Conservation (phyloP, 495 filamentous ascomycete genomes). For the Podospora conica region DNA sequence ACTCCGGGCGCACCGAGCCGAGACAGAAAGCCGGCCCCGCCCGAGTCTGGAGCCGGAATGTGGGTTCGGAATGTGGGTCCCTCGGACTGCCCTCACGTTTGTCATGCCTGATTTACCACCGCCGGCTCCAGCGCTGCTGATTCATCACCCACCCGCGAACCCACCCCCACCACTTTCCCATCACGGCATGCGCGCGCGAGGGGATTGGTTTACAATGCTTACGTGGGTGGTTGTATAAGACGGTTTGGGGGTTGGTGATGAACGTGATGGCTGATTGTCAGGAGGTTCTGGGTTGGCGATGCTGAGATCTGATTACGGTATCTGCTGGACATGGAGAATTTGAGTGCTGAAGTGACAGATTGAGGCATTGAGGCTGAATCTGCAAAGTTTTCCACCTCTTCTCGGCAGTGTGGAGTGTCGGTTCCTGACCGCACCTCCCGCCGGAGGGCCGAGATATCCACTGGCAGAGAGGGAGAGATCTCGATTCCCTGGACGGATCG, state of each 20-base stretch:
- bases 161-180: not conserved
- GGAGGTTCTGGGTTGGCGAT: too few relatives aligned
- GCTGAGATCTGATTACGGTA: not conserved
- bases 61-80: not conserved
- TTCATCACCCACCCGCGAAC: not conserved
- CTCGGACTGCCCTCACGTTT: not conserved
- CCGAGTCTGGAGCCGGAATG: not conserved
- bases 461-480: not conserved
- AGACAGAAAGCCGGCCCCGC: not conserved
- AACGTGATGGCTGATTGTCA: not conserved
- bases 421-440: too few relatives aligned
- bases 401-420: not conserved
- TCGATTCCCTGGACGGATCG: not conserved
- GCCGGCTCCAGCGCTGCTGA: not conserved
- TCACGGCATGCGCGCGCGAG: not conserved
- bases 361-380: not conserved
- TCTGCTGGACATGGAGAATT: too few relatives aligned
- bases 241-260: not conserved
- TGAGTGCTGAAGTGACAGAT: not conserved
- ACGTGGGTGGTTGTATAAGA: not conserved
- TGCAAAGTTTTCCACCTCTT: not conserved
- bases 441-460: not conserved
- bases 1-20: not conserved
- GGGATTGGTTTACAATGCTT: not conserved
- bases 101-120: not conserved